phyloP scores from a whole-genome alignment of 179 eudicot genomes.

The Gypsophila paniculata region DNA sequence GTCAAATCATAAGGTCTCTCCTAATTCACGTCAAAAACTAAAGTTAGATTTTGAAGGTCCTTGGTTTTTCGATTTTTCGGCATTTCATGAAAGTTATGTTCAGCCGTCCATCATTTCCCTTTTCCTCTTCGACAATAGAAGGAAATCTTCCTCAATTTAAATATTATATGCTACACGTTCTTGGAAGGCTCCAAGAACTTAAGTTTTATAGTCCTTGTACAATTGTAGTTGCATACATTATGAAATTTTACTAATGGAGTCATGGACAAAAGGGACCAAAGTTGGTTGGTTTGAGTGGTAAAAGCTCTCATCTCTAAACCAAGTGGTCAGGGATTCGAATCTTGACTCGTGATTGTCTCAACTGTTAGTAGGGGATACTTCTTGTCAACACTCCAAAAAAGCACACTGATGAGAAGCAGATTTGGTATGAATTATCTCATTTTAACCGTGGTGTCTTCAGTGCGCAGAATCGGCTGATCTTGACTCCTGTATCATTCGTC shows the following conservation, averaged over 20 bases:
- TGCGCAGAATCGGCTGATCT: constrained; percentile 42
- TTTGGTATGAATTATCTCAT: neutral
- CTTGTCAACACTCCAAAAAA: no score
- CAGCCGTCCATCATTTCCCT: neutral
- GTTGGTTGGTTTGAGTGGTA: no score
- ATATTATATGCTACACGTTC: neutral
- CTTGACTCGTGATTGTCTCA: no score
- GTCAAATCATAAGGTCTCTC: neutral
- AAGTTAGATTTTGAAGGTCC: neutral
- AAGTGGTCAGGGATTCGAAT: no score
- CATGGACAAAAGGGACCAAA: neutral
- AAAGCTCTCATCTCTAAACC: no score
- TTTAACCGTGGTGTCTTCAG: constrained; percentile 36
- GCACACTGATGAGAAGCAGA: no score
- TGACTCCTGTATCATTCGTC: constrained; percentile 70
- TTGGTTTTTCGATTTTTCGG: neutral
- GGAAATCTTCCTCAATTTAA: neutral
- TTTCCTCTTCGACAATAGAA: neutral
- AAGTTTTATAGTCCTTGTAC: neutral
- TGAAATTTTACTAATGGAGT: neutral
- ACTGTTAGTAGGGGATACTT: no score
- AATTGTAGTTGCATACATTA: neutral
- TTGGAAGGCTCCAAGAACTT: neutral
- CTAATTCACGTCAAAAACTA: neutral
- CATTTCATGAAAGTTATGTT: neutral